Evolutionary conservation across 2,329 filamentous ascomycete genomes (phyloP), one percentile per base, ranked within the genome.

Genomic region (Ilyonectria mors-panacis): DNA sequence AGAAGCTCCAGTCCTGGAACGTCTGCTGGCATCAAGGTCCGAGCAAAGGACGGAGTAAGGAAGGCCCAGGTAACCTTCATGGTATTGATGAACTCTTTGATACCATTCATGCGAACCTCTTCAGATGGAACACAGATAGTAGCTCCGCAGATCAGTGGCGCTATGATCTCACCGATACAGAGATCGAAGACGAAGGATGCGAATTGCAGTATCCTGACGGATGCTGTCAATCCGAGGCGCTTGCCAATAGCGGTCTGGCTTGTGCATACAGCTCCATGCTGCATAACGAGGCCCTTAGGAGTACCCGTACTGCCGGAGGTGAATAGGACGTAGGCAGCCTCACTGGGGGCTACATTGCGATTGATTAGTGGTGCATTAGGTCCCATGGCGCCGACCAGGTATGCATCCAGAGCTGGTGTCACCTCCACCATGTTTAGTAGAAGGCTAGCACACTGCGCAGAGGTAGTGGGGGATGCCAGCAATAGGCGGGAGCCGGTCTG

Each of bases 241-340:
- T 59, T 33, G 3, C 45, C 48, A 4, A 71, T 65, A 0, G 69
- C 54, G 1, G 57, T 56, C 37, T 63, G 66, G 17, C 67, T 65
- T 12, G 67, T 65, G 37, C 65, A 65, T 12, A 75, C 60, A 19
- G 65, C 60, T 10, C 63, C n/a, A 47, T 77, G 75, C 6, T 70
- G 64, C 30, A 77, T 60, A 1, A 71, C 59, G 8, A 73, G 64
- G 8, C 73, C 76, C 37, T 77, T 78, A 2, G 76, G 72, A 2
- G 56, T 68, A 1, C 73, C 76, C 0, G 76, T 78, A 17, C 68
- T 75, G 6, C 74, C 76, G 1, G 74, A 75, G 1, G 76, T 78
- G 35, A 77, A 78, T 4, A 75, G 30, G 1, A 72, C 63, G 57
- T 77, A 78, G 8, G 59, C 59, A 47, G 28, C 50, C 12, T 47